These are phyloP conservation scores for Candida sanyiensis DNA, from an alignment of 805 yeast genomes.

Conservation along the genomic window DNA sequence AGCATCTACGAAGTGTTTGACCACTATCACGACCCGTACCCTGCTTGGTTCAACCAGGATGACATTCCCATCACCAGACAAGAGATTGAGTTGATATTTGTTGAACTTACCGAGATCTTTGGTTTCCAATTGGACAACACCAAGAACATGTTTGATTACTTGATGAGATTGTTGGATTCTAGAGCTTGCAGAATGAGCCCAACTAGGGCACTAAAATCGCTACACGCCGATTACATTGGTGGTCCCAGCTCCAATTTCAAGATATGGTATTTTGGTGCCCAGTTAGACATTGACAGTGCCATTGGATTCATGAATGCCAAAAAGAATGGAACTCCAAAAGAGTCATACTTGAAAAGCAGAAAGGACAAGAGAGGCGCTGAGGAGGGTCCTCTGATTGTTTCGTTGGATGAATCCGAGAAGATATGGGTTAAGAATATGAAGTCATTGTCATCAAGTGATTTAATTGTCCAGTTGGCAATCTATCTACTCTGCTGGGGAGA, in stretches of 20 bases:
- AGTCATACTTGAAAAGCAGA: constrained; percentile 7
- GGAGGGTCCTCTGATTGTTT: constrained; percentile 1
- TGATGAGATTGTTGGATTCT: constrained; percentile 58
- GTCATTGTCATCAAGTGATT: constrained; percentile 44
- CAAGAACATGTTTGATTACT: constrained; percentile 60
- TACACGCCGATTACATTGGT: constrained; percentile 74
- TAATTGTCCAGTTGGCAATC: constrained; percentile 57
- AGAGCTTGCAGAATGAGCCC: constrained; percentile 63
- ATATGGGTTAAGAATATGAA: constrained; percentile 51
- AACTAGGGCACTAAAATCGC: constrained; percentile 44
- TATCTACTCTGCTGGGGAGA: constrained; percentile 86
- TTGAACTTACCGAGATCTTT: constrained; percentile 46
- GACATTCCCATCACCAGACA: constrained; percentile 43
- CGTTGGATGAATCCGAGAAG: constrained; percentile 39
- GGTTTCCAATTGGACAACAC: constrained; percentile 67
- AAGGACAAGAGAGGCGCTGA: neutral
- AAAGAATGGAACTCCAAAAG: constrained; percentile 24
- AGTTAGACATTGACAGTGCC: constrained; percentile 54
- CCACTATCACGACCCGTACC: constrained; percentile 42
- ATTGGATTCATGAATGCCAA: constrained; percentile 31
- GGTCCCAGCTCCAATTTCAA: constrained; percentile 63
- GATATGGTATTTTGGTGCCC: constrained; percentile 76
- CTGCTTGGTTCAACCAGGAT: constrained; percentile 41
- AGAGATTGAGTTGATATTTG: constrained; percentile 53
- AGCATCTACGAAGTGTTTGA: constrained; percentile 40